Evolutionary conservation across 345 rosid genomes (phyloP).

Genomic region (Leavenworthia alabamica): DNA sequence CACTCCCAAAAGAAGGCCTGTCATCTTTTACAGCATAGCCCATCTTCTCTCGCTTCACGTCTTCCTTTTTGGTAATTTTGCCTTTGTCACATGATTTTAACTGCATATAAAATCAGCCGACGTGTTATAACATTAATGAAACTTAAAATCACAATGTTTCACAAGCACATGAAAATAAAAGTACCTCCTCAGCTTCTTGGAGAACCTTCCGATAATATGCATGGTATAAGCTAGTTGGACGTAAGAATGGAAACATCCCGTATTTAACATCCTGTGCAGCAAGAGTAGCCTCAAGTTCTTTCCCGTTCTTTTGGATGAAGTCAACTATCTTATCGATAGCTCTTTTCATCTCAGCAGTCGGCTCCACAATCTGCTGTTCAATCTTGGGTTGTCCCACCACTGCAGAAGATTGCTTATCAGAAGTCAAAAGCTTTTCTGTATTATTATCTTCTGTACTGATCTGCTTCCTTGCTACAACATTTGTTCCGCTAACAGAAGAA

Average conservation of each 20-base stretch:
- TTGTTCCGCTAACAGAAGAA: conserved; percentile 38
- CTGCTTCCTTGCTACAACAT: conserved; percentile 39
- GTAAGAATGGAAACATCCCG: conserved; percentile 87
- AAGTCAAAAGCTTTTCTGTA: conserved; percentile 18
- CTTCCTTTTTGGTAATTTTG: conserved; percentile 39
- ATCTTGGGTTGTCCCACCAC: conserved; percentile 32
- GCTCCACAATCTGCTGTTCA: conserved; percentile 60
- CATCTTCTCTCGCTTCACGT: conserved; percentile 41
- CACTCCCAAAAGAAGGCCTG: conserved; percentile 38
- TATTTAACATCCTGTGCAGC: conserved; percentile 69
- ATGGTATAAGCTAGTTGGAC: conserved; percentile 58
- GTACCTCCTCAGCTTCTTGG: conserved; percentile 67
- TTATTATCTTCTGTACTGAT: conserved; percentile 38
- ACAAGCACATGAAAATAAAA: conserved; percentile 3
- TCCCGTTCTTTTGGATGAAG: conserved; percentile 78
- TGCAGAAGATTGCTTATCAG: conserved; percentile 38
- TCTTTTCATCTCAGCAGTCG: conserved; percentile 79
- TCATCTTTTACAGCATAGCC: conserved; percentile 35
- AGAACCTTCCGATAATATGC: conserved; percentile 62
- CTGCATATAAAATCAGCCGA: conserved; percentile 38
- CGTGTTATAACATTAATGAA: not conserved
- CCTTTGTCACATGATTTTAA: conserved; percentile 40
- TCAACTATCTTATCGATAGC: conserved; percentile 86
- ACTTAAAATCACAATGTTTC: not conserved
- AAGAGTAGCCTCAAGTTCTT: conserved; percentile 74